Evolutionary conservation across 1,139 yeast species (phyloP).

Genomic region (Dujonia santamariae): DNA sequence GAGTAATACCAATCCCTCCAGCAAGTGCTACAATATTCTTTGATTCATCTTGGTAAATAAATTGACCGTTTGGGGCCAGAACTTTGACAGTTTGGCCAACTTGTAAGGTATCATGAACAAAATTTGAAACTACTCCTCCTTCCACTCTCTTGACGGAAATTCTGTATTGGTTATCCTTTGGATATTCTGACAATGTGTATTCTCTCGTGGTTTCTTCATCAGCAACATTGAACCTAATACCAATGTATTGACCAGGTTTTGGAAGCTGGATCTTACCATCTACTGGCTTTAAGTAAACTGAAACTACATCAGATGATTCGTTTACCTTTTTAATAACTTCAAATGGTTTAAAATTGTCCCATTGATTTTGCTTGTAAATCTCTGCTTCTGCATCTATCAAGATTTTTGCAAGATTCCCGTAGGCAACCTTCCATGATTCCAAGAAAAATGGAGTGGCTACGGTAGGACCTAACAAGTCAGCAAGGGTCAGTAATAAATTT

Average conservation of each 20-base stretch:
- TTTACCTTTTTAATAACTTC: constrained; percentile 37
- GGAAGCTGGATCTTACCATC: constrained; percentile 40
- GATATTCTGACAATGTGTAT: constrained; percentile 45
- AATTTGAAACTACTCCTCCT: constrained; percentile 53
- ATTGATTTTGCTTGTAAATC: constrained; percentile 42
- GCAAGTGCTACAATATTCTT: constrained; percentile 45
- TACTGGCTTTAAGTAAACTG: constrained; percentile 49
- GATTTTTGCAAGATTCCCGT: constrained; percentile 59
- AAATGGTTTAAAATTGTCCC: constrained; percentile 58
- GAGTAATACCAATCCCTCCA: constrained; percentile 73
- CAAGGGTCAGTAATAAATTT: constrained; percentile 51
- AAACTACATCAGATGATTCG: constrained; percentile 49
- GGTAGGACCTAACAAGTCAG: constrained; percentile 51
- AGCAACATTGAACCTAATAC: constrained; percentile 42
- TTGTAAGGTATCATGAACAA: constrained; percentile 45
- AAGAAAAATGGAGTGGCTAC: constrained; percentile 56
- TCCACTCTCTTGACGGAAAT: constrained; percentile 52
- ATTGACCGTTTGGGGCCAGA: constrained; percentile 61
- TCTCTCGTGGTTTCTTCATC: constrained; percentile 44
- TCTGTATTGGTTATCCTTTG: constrained; percentile 37
- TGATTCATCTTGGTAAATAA: constrained; percentile 31
- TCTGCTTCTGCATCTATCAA: constrained; percentile 55
- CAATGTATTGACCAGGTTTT: constrained; percentile 60
- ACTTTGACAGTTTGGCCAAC: constrained; percentile 50
- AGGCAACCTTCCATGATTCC: constrained; percentile 67